Base-by-base conservation (phyloP, 2,329 filamentous ascomycete species). In the Emergomyces orientalis region DNA sequence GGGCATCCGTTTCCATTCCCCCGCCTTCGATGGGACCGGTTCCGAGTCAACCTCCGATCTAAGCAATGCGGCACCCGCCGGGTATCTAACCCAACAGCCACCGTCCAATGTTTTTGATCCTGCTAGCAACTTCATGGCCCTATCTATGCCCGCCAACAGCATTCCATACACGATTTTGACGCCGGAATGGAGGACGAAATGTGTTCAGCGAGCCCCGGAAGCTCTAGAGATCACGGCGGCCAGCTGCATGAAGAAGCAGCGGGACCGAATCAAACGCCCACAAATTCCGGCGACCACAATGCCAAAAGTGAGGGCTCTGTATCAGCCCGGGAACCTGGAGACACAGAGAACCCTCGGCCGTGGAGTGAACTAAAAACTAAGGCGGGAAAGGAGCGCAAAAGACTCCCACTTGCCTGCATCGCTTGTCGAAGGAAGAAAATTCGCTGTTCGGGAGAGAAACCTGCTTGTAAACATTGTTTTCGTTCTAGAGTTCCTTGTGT, bases 351-450 rank as follows among this genome's bases (percentile, higher is more conserved):
- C 9, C 78, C 82, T 9, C 86, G 88, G 17, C 80, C 87, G 17
- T 93, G 89, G 89, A 92, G 86, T 69, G 89, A 93, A 72, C 79
- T 92, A 66, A 93, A 93, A 75, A 93, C 89, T 3, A 93, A 93
- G 75, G 94, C 94, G 1, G 94, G 94, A 19, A 99, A 97, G 75
- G 94, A 97, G 74, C 85, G 94, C 60, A 97, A 97, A 76, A 84
- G 94, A 52, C 79, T 99, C 41, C 94, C 94, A 2, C 80, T 97
- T 60, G 94, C 94, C 19, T 99, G 94, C 73, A 97, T 97, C 70
- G 92, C 92, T 45, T 99, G 94, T 72, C 86, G 94, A 41, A 84
- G 94, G 71, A 99, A 99, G 79, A 99, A 99, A 80, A 97, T 99
- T 66, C 87, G 93, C 61, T 99, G 94, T 74, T 97, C 93, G 0